phyloP scores from a whole-genome alignment of 495 filamentous ascomycete species.

The Tuber borchii region DNA sequence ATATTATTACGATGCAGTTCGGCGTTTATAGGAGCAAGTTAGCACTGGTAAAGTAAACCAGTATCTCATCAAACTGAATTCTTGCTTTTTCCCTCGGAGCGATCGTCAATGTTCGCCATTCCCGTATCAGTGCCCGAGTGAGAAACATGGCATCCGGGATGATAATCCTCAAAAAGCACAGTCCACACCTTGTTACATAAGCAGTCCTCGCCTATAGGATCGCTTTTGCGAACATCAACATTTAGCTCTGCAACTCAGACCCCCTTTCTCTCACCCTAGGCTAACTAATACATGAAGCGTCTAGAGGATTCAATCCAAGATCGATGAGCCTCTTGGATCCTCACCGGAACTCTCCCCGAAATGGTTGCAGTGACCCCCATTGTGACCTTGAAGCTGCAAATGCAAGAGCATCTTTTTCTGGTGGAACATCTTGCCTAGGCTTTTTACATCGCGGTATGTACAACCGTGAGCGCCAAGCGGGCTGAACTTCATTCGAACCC shows the following conservation, averaged over 20 bases:
- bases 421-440: conserved; percentile 1
- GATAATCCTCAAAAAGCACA: background rate
- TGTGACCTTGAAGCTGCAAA: background rate
- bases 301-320: background rate
- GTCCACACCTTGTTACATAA: conserved; percentile 6
- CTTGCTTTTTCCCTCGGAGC: background rate
- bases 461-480: conserved; percentile 4
- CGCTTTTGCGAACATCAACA: background rate
- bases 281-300: conserved; percentile 3
- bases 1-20: background rate
- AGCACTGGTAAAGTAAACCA: background rate
- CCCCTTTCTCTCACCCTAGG: background rate
- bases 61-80: background rate
- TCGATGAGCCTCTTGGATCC: background rate
- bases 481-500: conserved; percentile 31
- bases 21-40: background rate
- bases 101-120: background rate
- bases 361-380: conserved; percentile 1
- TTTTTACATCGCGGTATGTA: conserved; percentile 2
- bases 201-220: background rate
- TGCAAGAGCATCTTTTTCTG: conserved; percentile 2
- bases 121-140: background rate
- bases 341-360: conserved; percentile 4
- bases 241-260: background rate
- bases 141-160: background rate